These are phyloP conservation scores for Amylostereum chailletii DNA, from an alignment of 1,284 basidiomycete genomes.

Conservation along the genomic window DNA sequence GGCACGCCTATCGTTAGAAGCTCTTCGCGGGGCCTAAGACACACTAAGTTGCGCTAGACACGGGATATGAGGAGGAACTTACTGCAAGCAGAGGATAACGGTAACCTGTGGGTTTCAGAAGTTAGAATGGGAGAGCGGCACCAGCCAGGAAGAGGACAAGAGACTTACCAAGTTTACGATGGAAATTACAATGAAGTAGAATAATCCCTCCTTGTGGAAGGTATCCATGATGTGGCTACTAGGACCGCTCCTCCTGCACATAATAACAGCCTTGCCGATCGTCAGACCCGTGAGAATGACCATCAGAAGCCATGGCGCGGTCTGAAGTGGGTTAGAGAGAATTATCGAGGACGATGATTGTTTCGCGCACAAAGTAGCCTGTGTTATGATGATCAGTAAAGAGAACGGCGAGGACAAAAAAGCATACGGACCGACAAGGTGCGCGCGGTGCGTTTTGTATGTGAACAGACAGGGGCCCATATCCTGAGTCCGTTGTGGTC, in stretches of 20 bases:
- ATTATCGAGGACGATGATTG: too few relatives aligned
- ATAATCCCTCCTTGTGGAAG: slow-evolving; percentile 73
- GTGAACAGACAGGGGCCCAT: slow-evolving; percentile 66
- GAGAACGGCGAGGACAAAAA: too few relatives aligned
- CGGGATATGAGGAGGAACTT: neutral
- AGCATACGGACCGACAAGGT: slow-evolving; percentile 51
- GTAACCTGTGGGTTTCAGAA: slow-evolving; percentile 36
- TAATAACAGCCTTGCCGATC: slow-evolving; percentile 62
- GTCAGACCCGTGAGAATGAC: slow-evolving; percentile 72
- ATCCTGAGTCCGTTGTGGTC: slow-evolving; percentile 20
- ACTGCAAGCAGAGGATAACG: slow-evolving; percentile 75
- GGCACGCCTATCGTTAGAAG: slow-evolving; percentile 80
- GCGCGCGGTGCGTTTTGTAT: slow-evolving; percentile 69
- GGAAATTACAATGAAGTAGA: slow-evolving; percentile 75
- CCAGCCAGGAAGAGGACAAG: neutral
- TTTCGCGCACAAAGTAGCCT: slow-evolving; percentile 56
- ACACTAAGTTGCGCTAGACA: too few relatives aligned
- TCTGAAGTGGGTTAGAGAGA: too few relatives aligned
- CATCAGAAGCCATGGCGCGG: slow-evolving; percentile 67
- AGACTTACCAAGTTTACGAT: slow-evolving; percentile 56
- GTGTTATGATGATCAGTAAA: neutral
- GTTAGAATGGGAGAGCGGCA: neutral
- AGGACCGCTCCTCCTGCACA: slow-evolving; percentile 63
- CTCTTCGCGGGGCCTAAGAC: slow-evolving; percentile 58
- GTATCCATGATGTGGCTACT: slow-evolving; percentile 73